Evolutionary conservation across 163 green algal species (phyloP), one percentile per base, ranked within the genome.

Genomic region (Smithsoniella earleae): DNA sequence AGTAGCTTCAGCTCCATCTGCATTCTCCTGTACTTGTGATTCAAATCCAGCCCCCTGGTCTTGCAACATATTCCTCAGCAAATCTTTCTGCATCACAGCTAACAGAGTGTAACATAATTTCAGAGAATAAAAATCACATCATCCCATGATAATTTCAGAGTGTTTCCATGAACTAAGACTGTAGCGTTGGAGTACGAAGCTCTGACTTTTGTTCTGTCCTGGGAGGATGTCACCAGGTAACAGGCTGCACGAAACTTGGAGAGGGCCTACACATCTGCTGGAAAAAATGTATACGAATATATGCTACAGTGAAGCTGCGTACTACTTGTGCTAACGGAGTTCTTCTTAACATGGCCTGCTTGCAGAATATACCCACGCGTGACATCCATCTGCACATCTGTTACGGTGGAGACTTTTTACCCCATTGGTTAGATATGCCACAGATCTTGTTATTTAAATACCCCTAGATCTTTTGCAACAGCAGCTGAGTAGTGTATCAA

Each of bases 31-130:
- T 4, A 69, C 31, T 13, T 38, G 22, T 43, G 25, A 30, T 33
- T 69, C 58, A 31, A 43, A 69, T 28, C 58, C 58, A 69, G 22
- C 58, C 5, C 58, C 58, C 18, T 43, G 58, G 43, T 69, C 58
- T 8, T 69, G 38, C 25, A 69, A n/a, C 1, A 69, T 49, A 13
- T 13, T 49, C 40, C 40, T 49, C 40, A 49, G 40, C 10, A 49
- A 13, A 49, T 13, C 10, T 13, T 22, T 13, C 40, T 49, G 40
- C 40, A 49, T 10, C 13, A 49, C 40, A 49, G 40, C n/a, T n/a
- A n/a, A n/a, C n/a, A n/a, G n/a, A n/a, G n/a, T n/a, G n/a, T n/a
- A n/a, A n/a, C n/a, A n/a, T n/a, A n/a, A n/a, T n/a, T n/a, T n/a
- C n/a, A n/a, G n/a, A n/a, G n/a, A n/a, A n/a, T n/a, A n/a, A n/a